Evolutionary conservation across 1,284 basidiomycete genomes (phyloP).

Genomic region (Austroboletus niveus): DNA sequence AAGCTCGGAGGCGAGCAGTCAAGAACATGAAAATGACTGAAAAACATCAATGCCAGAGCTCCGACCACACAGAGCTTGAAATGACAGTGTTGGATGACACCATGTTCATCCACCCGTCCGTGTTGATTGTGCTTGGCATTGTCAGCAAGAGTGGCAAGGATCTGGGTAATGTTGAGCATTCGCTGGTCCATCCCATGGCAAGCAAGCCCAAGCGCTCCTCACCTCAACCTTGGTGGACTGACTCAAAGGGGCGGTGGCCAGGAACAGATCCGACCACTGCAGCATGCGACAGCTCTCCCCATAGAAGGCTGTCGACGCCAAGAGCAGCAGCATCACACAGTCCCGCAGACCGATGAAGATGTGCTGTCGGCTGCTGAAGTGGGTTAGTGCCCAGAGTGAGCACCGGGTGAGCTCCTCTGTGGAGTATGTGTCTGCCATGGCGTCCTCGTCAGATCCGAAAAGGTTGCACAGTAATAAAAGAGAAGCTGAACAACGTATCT

Average conservation of each 20-base stretch:
- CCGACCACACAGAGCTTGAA: slow-evolving; percentile 24
- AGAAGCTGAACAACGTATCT: slow-evolving; percentile 9
- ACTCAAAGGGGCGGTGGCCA: neutral
- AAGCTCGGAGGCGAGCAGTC: slow-evolving; percentile 15
- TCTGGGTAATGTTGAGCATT: slow-evolving; percentile 7
- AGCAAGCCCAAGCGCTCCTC: neutral
- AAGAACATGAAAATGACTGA: slow-evolving; percentile 25
- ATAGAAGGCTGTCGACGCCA: slow-evolving; percentile 9
- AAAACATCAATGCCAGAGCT: slow-evolving; percentile 8
- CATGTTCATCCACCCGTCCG: slow-evolving; percentile 26
- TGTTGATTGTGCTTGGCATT: too few species aligned
- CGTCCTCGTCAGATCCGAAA: too few species aligned
- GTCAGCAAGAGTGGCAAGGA: slow-evolving; percentile 9
- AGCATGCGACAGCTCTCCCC: neutral
- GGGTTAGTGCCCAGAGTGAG: slow-evolving; percentile 9
- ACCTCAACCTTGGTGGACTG: neutral
- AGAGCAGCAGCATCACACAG: slow-evolving; percentile 18
- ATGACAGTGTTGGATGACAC: slow-evolving; percentile 17
- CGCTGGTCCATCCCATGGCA: too few species aligned
- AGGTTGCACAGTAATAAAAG: too few species aligned
- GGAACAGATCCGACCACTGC: too few species aligned
- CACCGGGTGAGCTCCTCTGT: neutral
- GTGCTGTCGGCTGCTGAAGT: neutral
- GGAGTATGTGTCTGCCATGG: too few species aligned
- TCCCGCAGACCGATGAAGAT: slow-evolving; percentile 18